Evolutionary conservation across 2,329 filamentous ascomycete genomes (phyloP), one percentile per base, ranked within the genome.

Genomic region (Chaetomium sp.): DNA sequence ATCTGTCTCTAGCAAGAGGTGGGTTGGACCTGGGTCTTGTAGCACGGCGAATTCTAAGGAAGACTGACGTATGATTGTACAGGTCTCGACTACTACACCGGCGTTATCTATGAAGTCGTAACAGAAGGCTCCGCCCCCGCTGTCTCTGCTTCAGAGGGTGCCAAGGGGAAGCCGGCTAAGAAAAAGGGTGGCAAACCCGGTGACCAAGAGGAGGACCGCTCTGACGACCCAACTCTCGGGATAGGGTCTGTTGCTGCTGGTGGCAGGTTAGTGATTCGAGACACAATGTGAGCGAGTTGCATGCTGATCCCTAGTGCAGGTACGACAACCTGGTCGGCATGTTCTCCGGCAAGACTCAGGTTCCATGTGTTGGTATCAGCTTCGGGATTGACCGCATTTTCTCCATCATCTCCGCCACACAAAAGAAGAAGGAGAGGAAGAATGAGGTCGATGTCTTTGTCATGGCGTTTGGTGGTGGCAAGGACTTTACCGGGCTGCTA

Each of bases 361-460:
- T 96, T 54, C 92, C 89, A n/a, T 92, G 89, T 64, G 88, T 94
- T 5, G 89, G 89, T 60, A 88, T 95, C 63, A 96, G 91, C 1
- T 96, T 97, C 68, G 92, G 92, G 54, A 89, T 96, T 49, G 92
- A 97, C 72, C 86, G 92, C 64, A 96, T 97, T 67, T 96, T 95
- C 74, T 90, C 88, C 64, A 91, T 96, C 67, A 89, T 87, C 61
- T 91, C 95, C 71, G 86, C 89, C 10, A 83, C 82, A 59, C 81
- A 79, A 55, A 81, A 82, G 56, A 78, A 80, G 56, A 59, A 60
- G 47, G 53, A 55, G 52, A 77, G 88, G 60, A 78, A 79, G 61
- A 90, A 86, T 66, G 88, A 94, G 64, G 86, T 91, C 2, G 91
- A 97, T 67, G 91, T 91, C 46, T 96, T 85, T 72, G 87, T 97